phyloP scores from a whole-genome alignment of 1,284 basidiomycete genomes.

The Sanghuangporus baumii region DNA sequence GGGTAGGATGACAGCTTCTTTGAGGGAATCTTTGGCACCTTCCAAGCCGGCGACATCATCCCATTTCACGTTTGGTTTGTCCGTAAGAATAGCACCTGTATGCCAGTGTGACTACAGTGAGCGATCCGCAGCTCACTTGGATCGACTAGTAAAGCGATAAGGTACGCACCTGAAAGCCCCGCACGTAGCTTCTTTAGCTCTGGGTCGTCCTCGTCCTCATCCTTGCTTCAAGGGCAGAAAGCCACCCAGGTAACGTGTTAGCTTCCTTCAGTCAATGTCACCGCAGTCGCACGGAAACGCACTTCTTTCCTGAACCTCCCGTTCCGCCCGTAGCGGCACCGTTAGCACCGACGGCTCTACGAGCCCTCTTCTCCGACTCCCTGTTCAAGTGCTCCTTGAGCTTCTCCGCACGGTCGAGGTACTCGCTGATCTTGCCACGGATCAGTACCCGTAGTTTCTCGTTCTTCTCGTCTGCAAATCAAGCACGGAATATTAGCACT shows the following conservation, averaged over 20 bases:
- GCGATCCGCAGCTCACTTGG: neutral
- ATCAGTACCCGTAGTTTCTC: constrained; percentile 89
- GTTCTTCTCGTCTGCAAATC: constrained; percentile 84
- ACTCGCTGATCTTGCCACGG: constrained; percentile 87
- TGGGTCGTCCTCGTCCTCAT: constrained; percentile 75
- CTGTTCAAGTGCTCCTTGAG: constrained; percentile 80
- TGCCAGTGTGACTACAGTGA: neutral
- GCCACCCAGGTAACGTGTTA: constrained; percentile 1
- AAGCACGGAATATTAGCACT: neutral
- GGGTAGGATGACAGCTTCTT: constrained; percentile 97
- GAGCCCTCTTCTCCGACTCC: constrained; percentile 62
- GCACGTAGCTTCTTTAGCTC: constrained; percentile 94
- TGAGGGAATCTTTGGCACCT: constrained; percentile 91
- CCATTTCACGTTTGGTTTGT: constrained; percentile 97
- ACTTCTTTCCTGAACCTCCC: constrained; percentile 65
- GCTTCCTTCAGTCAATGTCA: neutral
- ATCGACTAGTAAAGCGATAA: neutral
- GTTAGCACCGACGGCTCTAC: constrained; percentile 76
- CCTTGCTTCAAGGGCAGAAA: constrained; percentile 43
- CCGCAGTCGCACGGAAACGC: constrained; percentile 27
- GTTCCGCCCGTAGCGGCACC: constrained; percentile 59
- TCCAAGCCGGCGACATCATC: constrained; percentile 97
- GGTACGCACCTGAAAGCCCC: constrained; percentile 58
- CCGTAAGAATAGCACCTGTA: constrained; percentile 78
- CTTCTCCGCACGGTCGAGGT: constrained; percentile 88